Conservation (phyloP, 177 flowering plant genomes). For the Tripterygium wilfordii region DNA sequence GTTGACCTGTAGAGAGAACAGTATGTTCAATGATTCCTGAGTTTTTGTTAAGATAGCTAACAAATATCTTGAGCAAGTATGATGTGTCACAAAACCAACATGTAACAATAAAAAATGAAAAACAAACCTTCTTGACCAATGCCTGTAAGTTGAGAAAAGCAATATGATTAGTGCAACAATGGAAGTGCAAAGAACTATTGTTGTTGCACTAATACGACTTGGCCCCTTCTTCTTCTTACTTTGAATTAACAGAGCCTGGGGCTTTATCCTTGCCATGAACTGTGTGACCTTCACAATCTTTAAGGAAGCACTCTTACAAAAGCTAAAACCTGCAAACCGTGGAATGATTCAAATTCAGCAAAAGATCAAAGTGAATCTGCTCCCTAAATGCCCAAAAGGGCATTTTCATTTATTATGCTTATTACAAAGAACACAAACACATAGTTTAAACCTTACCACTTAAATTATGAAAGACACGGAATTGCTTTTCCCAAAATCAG, state of each 20-base stretch:
- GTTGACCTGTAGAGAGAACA: conserved; percentile 36
- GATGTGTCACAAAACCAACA: not conserved
- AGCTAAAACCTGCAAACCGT: not conserved
- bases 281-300: conserved; percentile 1
- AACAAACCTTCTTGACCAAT: conserved; percentile 62
- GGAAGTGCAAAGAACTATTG: conserved; percentile 46
- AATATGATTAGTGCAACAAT: conserved; percentile 43
- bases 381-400: too few species aligned
- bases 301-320: not conserved
- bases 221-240: conserved; percentile 88
- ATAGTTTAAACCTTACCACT: too few species aligned
- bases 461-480: too few species aligned
- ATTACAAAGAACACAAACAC: too few species aligned
- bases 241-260: conserved; percentile 67
- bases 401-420: too few species aligned
- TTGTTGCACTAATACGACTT: conserved; percentile 49
- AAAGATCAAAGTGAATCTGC: too few species aligned
- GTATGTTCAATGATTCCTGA: too few species aligned
- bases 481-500: too few species aligned
- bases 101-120: not conserved
- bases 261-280: conserved; percentile 82
- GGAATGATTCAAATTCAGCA: too few species aligned
- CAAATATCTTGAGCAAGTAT: too few species aligned
- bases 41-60: too few species aligned
- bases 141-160: conserved; percentile 57